A percentile compares a stretch with the other conserved stretches of the same genome.
Conservation (phyloP, 306 rosid species). For the Hippophae tibetana region DNA sequence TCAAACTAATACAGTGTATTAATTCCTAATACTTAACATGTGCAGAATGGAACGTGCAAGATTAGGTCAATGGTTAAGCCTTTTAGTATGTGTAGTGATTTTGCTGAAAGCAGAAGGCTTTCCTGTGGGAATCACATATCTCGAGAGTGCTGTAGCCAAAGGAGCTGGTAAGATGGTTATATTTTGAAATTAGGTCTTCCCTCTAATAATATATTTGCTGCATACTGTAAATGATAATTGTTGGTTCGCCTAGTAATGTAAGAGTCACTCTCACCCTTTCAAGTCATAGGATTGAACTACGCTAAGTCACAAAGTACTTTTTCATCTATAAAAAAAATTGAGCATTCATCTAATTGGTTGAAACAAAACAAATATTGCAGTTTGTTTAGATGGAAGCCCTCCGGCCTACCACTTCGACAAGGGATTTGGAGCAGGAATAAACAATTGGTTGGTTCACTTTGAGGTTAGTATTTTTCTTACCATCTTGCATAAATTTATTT, state of each 20-base stretch:
- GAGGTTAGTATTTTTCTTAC: slow-evolving; percentile 53
- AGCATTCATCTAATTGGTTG: neutral
- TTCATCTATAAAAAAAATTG: neutral
- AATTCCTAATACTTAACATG: slow-evolving; percentile 3
- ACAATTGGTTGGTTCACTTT: slow-evolving; percentile 62
- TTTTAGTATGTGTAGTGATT: slow-evolving; percentile 30
- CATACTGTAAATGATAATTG: no score
- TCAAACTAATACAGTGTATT: slow-evolving; percentile 1
- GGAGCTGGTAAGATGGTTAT: slow-evolving; percentile 66
- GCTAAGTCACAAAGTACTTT: no score
- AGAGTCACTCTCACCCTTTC: no score
- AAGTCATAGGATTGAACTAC: no score
- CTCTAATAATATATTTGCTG: neutral
- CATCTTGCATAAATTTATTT: neutral
- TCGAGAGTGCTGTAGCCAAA: slow-evolving; percentile 51
- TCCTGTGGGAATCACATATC: slow-evolving; percentile 58
- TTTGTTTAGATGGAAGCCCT: slow-evolving; percentile 87
- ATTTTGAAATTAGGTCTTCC: slow-evolving; percentile 7
- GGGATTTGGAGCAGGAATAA: slow-evolving; percentile 60
- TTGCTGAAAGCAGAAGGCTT: slow-evolving; percentile 39
- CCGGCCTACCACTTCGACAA: slow-evolving; percentile 74
- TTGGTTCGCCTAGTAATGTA: no score
- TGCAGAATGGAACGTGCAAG: slow-evolving; percentile 55
- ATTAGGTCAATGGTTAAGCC: slow-evolving; percentile 33
- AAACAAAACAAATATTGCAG: slow-evolving; percentile 24